Conservation (phyloP, 805 yeast genomes). For the Candida tammaniensis region DNA sequence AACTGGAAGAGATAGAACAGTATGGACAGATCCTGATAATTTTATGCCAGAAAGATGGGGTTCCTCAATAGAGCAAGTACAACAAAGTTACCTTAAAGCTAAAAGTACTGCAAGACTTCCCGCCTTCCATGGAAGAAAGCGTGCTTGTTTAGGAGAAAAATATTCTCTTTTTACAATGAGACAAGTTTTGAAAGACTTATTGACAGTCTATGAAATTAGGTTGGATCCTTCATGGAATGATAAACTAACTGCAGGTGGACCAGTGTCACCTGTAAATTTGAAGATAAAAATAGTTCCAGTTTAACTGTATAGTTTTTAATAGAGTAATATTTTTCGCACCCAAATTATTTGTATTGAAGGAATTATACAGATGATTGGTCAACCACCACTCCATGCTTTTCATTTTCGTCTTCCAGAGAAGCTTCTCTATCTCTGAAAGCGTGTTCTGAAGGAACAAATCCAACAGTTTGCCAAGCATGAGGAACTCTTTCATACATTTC, state of each 20-base stretch:
- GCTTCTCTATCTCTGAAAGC: constrained; percentile 38
- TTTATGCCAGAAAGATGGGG: constrained; percentile 59
- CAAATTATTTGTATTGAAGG: too few relatives aligned
- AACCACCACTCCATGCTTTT: constrained; percentile 28
- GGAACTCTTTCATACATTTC: constrained; percentile 34
- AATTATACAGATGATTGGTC: constrained; percentile 15
- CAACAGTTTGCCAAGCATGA: constrained; percentile 31
- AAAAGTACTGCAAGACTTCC: constrained; percentile 47
- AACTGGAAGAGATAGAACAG: constrained; percentile 42
- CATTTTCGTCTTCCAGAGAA: too few relatives aligned
- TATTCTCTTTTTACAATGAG: constrained; percentile 49
- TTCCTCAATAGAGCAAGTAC: constrained; percentile 29
- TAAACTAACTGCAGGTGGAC: constrained; percentile 56
- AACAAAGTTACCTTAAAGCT: constrained; percentile 36
- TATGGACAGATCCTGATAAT: constrained; percentile 44
- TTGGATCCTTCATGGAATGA: constrained; percentile 47
- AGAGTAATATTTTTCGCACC: too few relatives aligned
- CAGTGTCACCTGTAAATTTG: constrained; percentile 47
- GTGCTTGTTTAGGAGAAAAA: constrained; percentile 62
- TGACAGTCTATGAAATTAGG: constrained; percentile 32
- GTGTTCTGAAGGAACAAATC: constrained; percentile 31
- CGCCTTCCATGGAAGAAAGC: constrained; percentile 57
- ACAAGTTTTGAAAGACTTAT: constrained; percentile 33
- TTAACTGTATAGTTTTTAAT: too few relatives aligned
- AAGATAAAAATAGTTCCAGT: too few relatives aligned